A percentile compares a stretch with the other conserved stretches of the same genome.
Evolutionary conservation across 2,329 filamentous ascomycete genomes (phyloP).

Genomic region (Albophoma yamanashiensis): DNA sequence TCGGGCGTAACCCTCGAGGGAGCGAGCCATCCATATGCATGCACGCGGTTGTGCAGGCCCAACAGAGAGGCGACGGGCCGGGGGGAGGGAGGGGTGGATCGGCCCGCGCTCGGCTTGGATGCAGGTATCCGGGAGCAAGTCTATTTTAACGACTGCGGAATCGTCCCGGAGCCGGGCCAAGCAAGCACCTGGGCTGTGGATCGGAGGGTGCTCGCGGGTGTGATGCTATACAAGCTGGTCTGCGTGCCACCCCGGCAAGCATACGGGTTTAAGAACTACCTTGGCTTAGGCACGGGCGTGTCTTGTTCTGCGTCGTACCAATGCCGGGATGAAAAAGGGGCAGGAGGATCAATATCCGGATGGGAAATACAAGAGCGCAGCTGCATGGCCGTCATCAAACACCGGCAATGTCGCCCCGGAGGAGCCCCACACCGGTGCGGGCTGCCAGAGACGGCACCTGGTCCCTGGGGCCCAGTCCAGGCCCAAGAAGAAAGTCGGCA

Average conservation of each 20-base stretch:
- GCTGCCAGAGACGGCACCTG: neutral
- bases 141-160: slow-evolving; percentile 1
- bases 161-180: too few relatives aligned
- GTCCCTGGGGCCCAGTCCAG: neutral
- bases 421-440: neutral
- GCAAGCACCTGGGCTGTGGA: neutral
- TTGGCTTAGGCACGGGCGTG: neutral
- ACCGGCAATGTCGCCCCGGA: neutral
- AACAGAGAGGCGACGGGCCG: neutral
- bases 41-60: neutral
- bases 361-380: neutral
- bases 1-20: neutral
- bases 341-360: neutral
- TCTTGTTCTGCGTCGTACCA: neutral
- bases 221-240: neutral
- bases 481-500: neutral
- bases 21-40: neutral
- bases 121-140: neutral
- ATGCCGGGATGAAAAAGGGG: neutral
- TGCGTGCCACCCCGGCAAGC: neutral
- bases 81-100: neutral
- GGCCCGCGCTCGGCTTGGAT: neutral
- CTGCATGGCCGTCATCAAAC: neutral
- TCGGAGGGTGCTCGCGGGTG: too few relatives aligned
- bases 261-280: neutral